Evolutionary conservation across 768 basidiomycete genomes (phyloP), one percentile per base, ranked within the genome.

Genomic region (Termitomyces sp.): DNA sequence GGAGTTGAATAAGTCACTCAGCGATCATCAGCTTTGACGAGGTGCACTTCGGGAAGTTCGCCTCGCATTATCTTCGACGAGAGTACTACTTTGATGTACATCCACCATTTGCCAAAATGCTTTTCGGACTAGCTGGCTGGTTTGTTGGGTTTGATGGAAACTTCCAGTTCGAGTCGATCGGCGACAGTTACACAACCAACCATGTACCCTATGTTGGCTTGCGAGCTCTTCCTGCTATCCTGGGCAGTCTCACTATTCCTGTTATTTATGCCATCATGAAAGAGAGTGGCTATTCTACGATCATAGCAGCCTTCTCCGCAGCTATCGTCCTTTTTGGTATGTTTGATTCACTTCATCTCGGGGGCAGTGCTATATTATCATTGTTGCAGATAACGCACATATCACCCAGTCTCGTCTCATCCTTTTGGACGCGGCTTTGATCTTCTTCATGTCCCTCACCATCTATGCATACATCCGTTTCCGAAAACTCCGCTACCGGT

Each of bases 81-180:
- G 85, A 97, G 73, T 99, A 98, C 77, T 98, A 98, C 75, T 99
- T 99, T 77, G 97, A 99, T 70, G 96, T 99, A 8, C 97, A 99
- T 67, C 97, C 97, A 37, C 97, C 97, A 2, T 84, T 98, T 52
- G 95, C 97, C 42, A 99, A 99, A 71, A 81, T 99, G 59, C 79
- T 99, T 26, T 92, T 96, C 67, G 97, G 88, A 42, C 81, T 97
- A 34, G 91, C 92, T 29, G 97, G 94, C 60, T 98, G 93, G 93
- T 90, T 95, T 57, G 92, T 94, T 31, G 97, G 96, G 10, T 98
- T 95, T 67, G 90, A 98, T 64, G 97, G 97, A 41, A 78, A 87
- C 51, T 99, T 98, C 73, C 80, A 85, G 29, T 99, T 99, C 77
- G 91, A 97, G 59, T 88, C 86, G 65, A 98, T 99, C 60, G 97